Conservation (phyloP, 139 green algal species). For the Nannochloris sp. region DNA sequence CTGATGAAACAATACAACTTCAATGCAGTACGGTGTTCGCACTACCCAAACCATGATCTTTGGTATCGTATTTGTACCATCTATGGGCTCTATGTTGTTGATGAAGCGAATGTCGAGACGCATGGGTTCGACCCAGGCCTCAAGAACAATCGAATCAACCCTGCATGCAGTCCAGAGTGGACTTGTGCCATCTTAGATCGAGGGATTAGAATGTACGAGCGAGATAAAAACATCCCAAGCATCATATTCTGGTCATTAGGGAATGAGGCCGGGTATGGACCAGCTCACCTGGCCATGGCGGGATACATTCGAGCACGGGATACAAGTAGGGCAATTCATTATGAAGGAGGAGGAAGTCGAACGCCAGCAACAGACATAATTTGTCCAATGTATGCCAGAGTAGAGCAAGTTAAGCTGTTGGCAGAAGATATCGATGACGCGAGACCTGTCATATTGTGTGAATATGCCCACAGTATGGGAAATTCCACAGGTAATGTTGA, state of each 20-base stretch:
- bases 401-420: constrained; percentile 36
- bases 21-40: constrained; percentile 86
- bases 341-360: constrained; percentile 71
- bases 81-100: constrained; percentile 85
- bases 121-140: constrained; percentile 89
- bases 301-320: constrained; percentile 42
- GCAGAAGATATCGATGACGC: constrained; percentile 20
- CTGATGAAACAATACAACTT: constrained; percentile 94
- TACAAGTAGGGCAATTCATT: constrained; percentile 39
- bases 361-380: constrained; percentile 87
- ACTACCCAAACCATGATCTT: constrained; percentile 89
- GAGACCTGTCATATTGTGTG: constrained; percentile 89
- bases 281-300: constrained; percentile 58
- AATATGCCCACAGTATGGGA: constrained; percentile 96
- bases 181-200: constrained; percentile 64
- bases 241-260: constrained; percentile 92
- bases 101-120: constrained; percentile 97
- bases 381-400: constrained; percentile 91
- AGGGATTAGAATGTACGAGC: constrained; percentile 63
- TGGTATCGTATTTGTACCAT: constrained; percentile 86
- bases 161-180: constrained; percentile 58
- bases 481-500: constrained; percentile 89
- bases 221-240: constrained; percentile 81
- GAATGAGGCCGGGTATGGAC: constrained; percentile 85
- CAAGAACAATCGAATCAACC: constrained; percentile 54